Evolutionary conservation across 371 early-diverging fungal species (phyloP), one percentile per base, ranked within the genome.

Genomic region (Rhizomucor miehei): DNA sequence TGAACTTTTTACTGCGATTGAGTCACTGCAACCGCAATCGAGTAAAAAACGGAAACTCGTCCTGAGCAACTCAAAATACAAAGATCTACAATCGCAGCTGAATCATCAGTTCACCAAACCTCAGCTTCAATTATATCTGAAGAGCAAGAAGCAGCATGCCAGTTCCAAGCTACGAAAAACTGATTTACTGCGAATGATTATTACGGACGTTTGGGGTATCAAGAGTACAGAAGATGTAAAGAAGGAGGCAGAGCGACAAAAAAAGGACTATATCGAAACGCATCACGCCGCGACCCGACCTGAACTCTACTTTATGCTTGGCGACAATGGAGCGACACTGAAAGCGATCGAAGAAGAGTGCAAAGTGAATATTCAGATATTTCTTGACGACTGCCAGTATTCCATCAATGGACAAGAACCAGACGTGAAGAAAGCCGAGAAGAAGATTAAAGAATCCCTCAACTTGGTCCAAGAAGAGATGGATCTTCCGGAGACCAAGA

Each of bases 271-370:
- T 12, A 41, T 41, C 14, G 16, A 19, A n/a, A 34, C 57, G 6
- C 53, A 24, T 6, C 54, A 63, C 13, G 52, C 60, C 21, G 63
- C 66, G 16, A 45, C 63, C 1, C 48, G 48, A 1, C 56, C 65
- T 11, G 59, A 69, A 20, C 29, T 69, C 36, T 69, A 65, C 29
- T 69, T 69, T 34, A 58, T 69, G 38, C 62, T 69, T 56, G 66
- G 63, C 13, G 63, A 63, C 10, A 63, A 69, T 41, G 70, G 66
- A 8, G 52, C 52, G 3, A 63, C 60, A 2, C 55, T 69, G 13
- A 36, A 56, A 29, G 36, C 43, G 0, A 63, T 69, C 13, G 70
- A 69, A 48, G 25, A 54, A 14, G 37, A 47, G 2, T 40, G 60
- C 49, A 25, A 66, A 21, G 70, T 66, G 1, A 50, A 55, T 24